Base-by-base conservation (phyloP, 768 basidiomycete genomes). In the Coprinellus micaceus region DNA sequence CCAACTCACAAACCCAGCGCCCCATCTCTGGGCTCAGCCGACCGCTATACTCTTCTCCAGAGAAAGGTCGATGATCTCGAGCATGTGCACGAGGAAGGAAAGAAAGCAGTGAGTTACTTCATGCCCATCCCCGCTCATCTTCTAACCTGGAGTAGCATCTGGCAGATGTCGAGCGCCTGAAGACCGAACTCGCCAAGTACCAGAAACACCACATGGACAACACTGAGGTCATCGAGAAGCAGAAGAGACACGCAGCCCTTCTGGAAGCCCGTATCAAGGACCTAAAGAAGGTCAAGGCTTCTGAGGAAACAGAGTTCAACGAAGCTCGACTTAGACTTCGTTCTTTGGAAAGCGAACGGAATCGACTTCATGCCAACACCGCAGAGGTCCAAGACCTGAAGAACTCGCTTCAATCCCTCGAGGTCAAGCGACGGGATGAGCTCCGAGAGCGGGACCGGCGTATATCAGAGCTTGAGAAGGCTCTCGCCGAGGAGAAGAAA, bases 1-100 rank as follows among this genome's bases (percentile, higher is more conserved):
- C 45, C 67, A 51, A 28, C 53, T 29, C 11, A 49, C 26, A 67
- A 66, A 54, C 56, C 58, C n/a, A 46, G 58, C 7, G 53, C 55
- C 45, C n/a, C n/a, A n/a, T 43, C 64, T 12, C 61, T 61, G 68
- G 22, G 67, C 12, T 59, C 62, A 2, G 67, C 65, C 6, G 84
- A 88, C 54, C 76, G 80, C 19, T 84, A 84, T 61, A 75, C 77
- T 6, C 57, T 67, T 15, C 77, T 89, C 21, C 81, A 86, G 64
- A 77, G 75, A 58, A 85, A 85, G 61, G 77, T 91, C 0, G 83
- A 86, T 30, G 82, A 86, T 15, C 66, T 88, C 5, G 84, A 89
- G 69, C 71, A 68, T 53, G 67, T 83, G n/a, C 85, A 86, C 63
- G 68, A 75, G 37, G 85, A 88, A 2, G 81, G 79, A 56, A 89